A percentile compares a stretch with the other conserved stretches of the same genome.
Conservation (phyloP, 768 basidiomycete species). For the Leucocoprinus leucothites region DNA sequence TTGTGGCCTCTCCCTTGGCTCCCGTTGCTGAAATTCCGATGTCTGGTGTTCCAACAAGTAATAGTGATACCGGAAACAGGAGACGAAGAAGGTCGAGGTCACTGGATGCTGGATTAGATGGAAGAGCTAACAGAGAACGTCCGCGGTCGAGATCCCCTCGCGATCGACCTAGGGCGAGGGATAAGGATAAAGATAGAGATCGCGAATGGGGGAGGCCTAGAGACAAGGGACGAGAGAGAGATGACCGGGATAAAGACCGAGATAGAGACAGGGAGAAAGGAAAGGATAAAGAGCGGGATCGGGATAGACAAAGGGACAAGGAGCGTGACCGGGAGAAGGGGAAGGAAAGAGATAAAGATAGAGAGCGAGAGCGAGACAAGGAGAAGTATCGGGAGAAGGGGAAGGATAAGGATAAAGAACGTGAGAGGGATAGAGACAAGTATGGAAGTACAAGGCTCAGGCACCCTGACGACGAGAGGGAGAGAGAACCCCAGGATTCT, state of each 20-base stretch:
- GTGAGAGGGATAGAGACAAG: slow-evolving; percentile 16
- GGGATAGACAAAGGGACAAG: slow-evolving; percentile 10
- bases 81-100: slow-evolving; percentile 8
- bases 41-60: background rate
- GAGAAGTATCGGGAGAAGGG: background rate
- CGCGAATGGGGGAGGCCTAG: background rate
- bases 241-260: background rate
- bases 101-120: background rate
- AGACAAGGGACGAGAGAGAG: background rate
- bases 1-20: background rate
- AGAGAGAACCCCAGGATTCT: slow-evolving; percentile 16
- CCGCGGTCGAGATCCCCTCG: background rate
- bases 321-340: slow-evolving; percentile 10
- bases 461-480: slow-evolving; percentile 14
- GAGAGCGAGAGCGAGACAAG: slow-evolving; percentile 12
- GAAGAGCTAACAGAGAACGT: background rate
- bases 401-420: slow-evolving; percentile 8
- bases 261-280: background rate
- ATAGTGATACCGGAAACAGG: background rate
- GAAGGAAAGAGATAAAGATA: background rate
- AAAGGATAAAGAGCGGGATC: background rate
- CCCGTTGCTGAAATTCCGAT: background rate
- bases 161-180: background rate
- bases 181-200: background rate
- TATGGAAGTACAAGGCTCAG: slow-evolving; percentile 2